These are phyloP conservation scores for Fragilaria crotonensis DNA, from an alignment of 108 stramenopile genomes.

Conservation along the genomic window DNA sequence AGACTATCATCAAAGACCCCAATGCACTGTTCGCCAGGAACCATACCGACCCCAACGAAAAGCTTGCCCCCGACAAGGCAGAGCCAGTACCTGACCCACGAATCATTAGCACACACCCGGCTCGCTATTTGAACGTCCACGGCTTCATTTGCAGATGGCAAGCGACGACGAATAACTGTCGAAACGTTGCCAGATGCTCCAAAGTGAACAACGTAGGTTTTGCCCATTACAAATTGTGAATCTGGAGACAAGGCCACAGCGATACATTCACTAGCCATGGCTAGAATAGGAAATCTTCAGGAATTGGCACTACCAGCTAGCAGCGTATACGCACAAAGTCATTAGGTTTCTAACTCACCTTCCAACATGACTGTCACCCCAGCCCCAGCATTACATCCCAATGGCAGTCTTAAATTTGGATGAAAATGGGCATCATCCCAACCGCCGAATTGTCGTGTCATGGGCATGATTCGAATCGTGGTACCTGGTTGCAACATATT, in stretches of 20 bases:
- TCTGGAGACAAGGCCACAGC: conserved; percentile 50
- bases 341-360: no score
- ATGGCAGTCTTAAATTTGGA: conserved; percentile 23
- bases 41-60: conserved; percentile 40
- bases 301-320: no score
- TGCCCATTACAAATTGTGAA: conserved; percentile 34
- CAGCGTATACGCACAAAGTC: no score
- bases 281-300: no score
- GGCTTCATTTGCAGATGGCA: conserved; percentile 29
- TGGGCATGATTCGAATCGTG: conserved; percentile 26
- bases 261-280: conserved; percentile 47
- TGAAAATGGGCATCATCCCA: conserved; percentile 45
- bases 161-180: conserved; percentile 36
- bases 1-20: conserved; percentile 51
- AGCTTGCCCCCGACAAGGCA: conserved; percentile 31
- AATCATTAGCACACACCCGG: conserved; percentile 35
- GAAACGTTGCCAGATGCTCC: conserved; percentile 44
- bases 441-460: conserved; percentile 27
- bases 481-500: conserved; percentile 10
- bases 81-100: conserved; percentile 50
- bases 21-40: conserved; percentile 42
- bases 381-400: conserved; percentile 2
- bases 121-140: conserved; percentile 33
- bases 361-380: conserved; percentile 3
- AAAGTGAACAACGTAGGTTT: conserved; percentile 53